Percentiles rank a stretch among this genome's conserved stretches.
These are phyloP conservation scores for Fusarium torreyae DNA, from an alignment of 2,329 filamentous ascomycete genomes.

Conservation along the genomic window DNA sequence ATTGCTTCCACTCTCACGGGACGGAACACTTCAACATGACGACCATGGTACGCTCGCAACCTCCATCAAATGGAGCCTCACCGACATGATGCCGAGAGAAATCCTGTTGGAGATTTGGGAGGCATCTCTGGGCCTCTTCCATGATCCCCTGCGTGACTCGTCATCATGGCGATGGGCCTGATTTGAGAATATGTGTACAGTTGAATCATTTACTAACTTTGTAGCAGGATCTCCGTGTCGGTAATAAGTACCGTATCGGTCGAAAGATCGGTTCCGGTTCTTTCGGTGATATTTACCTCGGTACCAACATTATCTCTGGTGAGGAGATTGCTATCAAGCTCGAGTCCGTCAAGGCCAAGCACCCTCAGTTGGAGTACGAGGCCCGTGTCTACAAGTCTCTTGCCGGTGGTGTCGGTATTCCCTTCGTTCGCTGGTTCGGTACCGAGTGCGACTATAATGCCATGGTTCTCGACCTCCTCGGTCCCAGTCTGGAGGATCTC, in stretches of 20 bases:
- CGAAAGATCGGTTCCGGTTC: constrained; percentile 98
- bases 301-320: constrained; percentile 99
- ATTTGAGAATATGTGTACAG: background rate
- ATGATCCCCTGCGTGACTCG: background rate
- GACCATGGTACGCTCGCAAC: constrained; percentile 63
- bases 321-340: constrained; percentile 99
- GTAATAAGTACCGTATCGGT: constrained; percentile 99
- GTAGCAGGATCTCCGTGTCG: constrained; percentile 92
- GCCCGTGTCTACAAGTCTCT: constrained; percentile 93
- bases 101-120: background rate
- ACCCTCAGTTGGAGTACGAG: constrained; percentile 98
- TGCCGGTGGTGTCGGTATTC: constrained; percentile 96
- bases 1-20: constrained; percentile 41
- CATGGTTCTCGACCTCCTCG: constrained; percentile 98
- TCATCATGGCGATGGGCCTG: background rate
- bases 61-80: background rate
- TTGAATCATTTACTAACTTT: constrained; percentile 37
- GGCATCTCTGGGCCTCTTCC: background rate
- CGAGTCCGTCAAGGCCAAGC: constrained; percentile 99
- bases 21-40: constrained; percentile 60
- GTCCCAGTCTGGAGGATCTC: constrained; percentile 94
- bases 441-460: constrained; percentile 99
- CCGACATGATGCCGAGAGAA: background rate
- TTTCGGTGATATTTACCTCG: constrained; percentile 98
- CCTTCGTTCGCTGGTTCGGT: constrained; percentile 99